Conservation (phyloP, 2,329 filamentous ascomycete genomes). For the Penicillium sclerotiorum region DNA sequence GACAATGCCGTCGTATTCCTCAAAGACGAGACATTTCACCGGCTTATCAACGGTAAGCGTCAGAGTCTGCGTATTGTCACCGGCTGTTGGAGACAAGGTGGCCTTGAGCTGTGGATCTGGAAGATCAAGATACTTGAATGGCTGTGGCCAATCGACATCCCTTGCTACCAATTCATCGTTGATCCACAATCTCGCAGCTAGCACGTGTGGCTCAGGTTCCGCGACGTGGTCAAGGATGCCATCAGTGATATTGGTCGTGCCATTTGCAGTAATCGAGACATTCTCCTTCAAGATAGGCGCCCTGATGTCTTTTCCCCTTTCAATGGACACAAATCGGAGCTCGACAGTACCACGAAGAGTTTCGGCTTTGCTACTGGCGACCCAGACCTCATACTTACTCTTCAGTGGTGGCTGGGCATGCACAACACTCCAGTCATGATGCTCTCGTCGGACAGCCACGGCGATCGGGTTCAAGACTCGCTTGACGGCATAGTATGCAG, state of each 20-base stretch:
- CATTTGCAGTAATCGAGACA: conserved; percentile 54
- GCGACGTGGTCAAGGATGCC: conserved; percentile 54
- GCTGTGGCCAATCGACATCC: conserved; percentile 64
- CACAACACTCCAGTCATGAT: conserved; percentile 63
- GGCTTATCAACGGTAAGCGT: conserved; percentile 56
- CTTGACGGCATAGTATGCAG: conserved; percentile 63
- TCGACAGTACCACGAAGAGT: conserved; percentile 39
- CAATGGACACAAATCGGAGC: conserved; percentile 56
- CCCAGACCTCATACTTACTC: conserved; percentile 60
- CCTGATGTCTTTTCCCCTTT: conserved; percentile 58
- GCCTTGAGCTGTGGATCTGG: background rate
- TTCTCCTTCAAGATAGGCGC: conserved; percentile 51
- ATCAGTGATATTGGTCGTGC: conserved; percentile 55
- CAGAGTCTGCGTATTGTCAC: background rate
- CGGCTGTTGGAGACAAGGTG: background rate
- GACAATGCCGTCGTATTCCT: conserved; percentile 58
- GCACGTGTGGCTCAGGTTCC: conserved; percentile 58
- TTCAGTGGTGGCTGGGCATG: conserved; percentile 58
- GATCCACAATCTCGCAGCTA: conserved; percentile 57
- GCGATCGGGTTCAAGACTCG: conserved; percentile 60
- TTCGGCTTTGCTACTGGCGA: conserved; percentile 53
- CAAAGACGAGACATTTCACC: conserved; percentile 63
- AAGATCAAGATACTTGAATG: conserved; percentile 61
- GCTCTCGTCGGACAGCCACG: conserved; percentile 59
- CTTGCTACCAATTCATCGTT: conserved; percentile 54